Percentiles rank a stretch among this genome's conserved stretches.
Conservation (phyloP, 2,329 filamentous ascomycete species). For the Calycina herbarum region DNA sequence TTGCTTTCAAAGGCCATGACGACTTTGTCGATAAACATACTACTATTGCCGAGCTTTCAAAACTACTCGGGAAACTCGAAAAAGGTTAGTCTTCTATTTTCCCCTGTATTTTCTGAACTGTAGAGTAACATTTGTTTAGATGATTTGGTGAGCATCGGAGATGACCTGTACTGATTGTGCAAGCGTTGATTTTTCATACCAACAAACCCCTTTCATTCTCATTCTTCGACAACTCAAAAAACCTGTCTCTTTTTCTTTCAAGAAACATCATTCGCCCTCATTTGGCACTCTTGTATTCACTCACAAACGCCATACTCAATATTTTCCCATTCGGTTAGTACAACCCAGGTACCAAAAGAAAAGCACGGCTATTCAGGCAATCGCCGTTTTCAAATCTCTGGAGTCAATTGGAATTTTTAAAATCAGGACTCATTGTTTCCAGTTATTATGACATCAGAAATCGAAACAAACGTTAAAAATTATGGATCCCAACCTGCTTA, state of each 20-base stretch:
- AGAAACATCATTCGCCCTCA: too few relatives aligned
- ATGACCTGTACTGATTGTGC: too few relatives aligned
- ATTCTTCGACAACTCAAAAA: too few relatives aligned
- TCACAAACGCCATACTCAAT: not conserved
- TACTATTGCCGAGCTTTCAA: too few relatives aligned
- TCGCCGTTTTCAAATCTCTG: not conserved
- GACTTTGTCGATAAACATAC: too few relatives aligned
- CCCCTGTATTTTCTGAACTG: not conserved
- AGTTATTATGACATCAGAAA: not conserved
- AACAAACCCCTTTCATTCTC: too few relatives aligned
- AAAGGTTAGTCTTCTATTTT: not conserved
- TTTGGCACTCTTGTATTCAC: not conserved
- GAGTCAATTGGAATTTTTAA: not conserved
- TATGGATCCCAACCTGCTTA: too few relatives aligned
- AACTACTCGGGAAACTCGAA: not conserved
- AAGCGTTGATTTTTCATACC: too few relatives aligned
- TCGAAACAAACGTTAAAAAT: not conserved
- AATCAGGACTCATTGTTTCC: not conserved
- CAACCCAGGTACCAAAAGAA: not conserved
- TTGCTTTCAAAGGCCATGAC: too few relatives aligned
- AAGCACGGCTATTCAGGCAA: not conserved
- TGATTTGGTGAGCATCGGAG: too few relatives aligned
- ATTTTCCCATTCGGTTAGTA: not conserved
- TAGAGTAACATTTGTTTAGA: too few relatives aligned
- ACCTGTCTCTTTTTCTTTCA: too few relatives aligned